Evolutionary conservation across 2,329 filamentous ascomycete genomes (phyloP), one percentile per base, ranked within the genome.

Genomic region (Myriosclerotinia curreyana): DNA sequence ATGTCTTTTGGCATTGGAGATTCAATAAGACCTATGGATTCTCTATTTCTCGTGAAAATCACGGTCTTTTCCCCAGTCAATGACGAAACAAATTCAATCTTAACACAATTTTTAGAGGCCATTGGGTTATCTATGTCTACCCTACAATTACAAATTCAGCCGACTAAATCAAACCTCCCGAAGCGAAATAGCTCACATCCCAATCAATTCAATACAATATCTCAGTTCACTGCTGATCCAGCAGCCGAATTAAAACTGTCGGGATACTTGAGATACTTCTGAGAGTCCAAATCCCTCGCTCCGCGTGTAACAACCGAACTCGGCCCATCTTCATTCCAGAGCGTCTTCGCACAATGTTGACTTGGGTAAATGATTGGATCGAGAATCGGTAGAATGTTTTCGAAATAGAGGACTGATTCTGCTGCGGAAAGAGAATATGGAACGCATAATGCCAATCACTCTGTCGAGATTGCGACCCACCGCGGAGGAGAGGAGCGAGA

Each of bases 401-500:
- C 49, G 59, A 8, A 42, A 44, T 20, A 46, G 4, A 5, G 50
- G 49, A 28, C 40, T 55, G 17, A 5, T 55, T 17, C 55, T 55
- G 52, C 60, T 62, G 15, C 40, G 50, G 3, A 62, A 28, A 11
- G 60, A 46, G n/a, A 62, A 48, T 17, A 48, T 48, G 7, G 60
- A 62, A 14, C 50, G 38, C 5, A 62, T 38, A 17, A 50, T 62
- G 5, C 50, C 60, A 25, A 62, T 48, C 28, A 62, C 28, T 15
- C 38, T 46, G 22, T 40, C 60, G n/a, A 62, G 50, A 31, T 54
- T 62, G 14, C 50, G 49, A 5, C 50, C 50, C 50, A 6, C 50
- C 40, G 15, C 40, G 50, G 9, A 62, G 40, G 12, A 62, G 42
- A 46, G 60, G 60, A 22, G 60, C 60, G 2, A 62, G 60, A 28